Conservation (phyloP, 2,329 filamentous ascomycete species). For the Berkeleyomyces basicola region DNA sequence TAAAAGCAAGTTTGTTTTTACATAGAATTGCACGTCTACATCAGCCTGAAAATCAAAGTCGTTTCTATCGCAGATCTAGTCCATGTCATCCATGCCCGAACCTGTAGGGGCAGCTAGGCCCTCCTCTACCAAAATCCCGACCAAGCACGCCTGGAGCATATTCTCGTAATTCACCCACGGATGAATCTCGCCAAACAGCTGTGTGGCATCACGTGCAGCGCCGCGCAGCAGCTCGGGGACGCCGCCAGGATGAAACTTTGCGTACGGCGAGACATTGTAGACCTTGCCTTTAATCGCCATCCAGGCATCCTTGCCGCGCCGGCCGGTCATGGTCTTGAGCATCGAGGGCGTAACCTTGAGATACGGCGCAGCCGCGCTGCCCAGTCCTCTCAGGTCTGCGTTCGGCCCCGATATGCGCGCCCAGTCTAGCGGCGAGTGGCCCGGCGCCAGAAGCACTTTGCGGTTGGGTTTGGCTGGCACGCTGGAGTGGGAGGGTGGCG, state of each 20-base stretch:
- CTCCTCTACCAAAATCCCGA: conserved; percentile 48
- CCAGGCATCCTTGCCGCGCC: conserved; percentile 79
- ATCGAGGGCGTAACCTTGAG: conserved; percentile 67
- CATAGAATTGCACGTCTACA: neutral
- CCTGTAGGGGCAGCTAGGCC: conserved; percentile 25
- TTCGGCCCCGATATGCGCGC: conserved; percentile 53
- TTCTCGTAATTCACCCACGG: conserved; percentile 59
- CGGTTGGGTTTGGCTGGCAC: conserved; percentile 40
- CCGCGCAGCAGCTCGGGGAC: conserved; percentile 52
- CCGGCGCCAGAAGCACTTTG: conserved; percentile 71
- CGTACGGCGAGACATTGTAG: conserved; percentile 84
- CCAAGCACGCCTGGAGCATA: conserved; percentile 46
- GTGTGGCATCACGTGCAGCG: conserved; percentile 44
- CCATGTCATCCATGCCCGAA: conserved; percentile 43
- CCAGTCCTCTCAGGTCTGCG: conserved; percentile 49
- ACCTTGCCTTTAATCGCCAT: conserved; percentile 77
- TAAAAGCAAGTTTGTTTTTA: neutral
- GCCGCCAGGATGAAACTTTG: conserved; percentile 81
- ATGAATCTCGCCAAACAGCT: conserved; percentile 49
- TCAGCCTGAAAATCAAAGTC: neutral
- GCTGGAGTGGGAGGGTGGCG: conserved; percentile 36
- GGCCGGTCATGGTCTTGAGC: conserved; percentile 62
- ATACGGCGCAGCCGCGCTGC: conserved; percentile 31
- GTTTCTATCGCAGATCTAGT: conserved; percentile 22
- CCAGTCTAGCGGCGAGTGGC: conserved; percentile 93